These are phyloP conservation scores for Leccinum disarticulatum DNA, from an alignment of 768 basidiomycete genomes.

Conservation along the genomic window DNA sequence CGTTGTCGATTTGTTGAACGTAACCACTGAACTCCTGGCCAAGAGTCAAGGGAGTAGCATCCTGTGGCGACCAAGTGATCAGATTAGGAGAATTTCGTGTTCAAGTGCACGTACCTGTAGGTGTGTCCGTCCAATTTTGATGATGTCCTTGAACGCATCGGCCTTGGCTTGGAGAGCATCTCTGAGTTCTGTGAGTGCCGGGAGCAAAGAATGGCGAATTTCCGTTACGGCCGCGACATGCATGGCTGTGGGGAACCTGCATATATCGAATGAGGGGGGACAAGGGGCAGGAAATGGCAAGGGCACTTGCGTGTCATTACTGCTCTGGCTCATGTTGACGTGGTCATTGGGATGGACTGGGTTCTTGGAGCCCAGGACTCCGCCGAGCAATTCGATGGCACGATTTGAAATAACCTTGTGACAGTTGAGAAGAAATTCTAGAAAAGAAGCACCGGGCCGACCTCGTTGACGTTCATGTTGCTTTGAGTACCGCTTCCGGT, in stretches of 20 bases:
- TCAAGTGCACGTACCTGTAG: slow-evolving; percentile 54
- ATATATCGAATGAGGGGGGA: background rate
- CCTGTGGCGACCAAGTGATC: slow-evolving; percentile 44
- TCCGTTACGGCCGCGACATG: slow-evolving; percentile 95
- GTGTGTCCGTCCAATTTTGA: slow-evolving; percentile 98
- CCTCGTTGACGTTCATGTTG: slow-evolving; percentile 99
- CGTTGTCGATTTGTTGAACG: slow-evolving; percentile 90
- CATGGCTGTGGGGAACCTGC: slow-evolving; percentile 98
- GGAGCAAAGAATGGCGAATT: slow-evolving; percentile 74
- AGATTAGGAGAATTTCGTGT: background rate
- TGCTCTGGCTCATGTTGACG: slow-evolving; percentile 98
- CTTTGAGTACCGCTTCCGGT: slow-evolving; percentile 98
- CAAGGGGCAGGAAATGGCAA: background rate
- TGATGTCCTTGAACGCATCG: slow-evolving; percentile 83
- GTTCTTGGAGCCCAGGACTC: slow-evolving; percentile 91
- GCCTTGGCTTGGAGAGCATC: slow-evolving; percentile 84
- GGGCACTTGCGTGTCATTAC: slow-evolving; percentile 87
- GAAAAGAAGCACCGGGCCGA: slow-evolving; percentile 25
- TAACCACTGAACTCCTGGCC: slow-evolving; percentile 99
- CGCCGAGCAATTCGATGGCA: slow-evolving; percentile 95
- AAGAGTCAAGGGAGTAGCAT: slow-evolving; percentile 95
- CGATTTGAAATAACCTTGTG: slow-evolving; percentile 93
- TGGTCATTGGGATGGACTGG: slow-evolving; percentile 99
- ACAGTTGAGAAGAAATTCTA: background rate
- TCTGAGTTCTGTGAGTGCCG: slow-evolving; percentile 80